Evolutionary conservation across 352 stramenopile genomes (phyloP).

Genomic region (Lagenidium giganteum): DNA sequence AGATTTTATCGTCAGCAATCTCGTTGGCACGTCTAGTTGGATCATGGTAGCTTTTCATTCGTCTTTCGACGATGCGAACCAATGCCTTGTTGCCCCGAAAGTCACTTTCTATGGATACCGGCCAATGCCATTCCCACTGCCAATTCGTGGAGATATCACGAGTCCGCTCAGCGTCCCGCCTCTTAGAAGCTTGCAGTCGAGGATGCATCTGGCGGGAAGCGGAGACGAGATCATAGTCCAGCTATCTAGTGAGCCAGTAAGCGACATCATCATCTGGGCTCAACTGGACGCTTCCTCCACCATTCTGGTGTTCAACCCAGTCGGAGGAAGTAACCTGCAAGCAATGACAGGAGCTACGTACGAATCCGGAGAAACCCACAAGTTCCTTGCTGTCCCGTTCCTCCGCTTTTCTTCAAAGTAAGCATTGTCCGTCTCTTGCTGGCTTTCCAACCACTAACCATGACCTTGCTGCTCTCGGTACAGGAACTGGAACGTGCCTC

Average conservation of each 20-base stretch:
- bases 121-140: conserved; percentile 38
- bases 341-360: conserved; percentile 40
- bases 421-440: background rate
- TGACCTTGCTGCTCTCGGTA: background rate
- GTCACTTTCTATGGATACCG: conserved; percentile 30
- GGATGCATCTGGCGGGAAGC: conserved; percentile 47
- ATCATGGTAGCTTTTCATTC: conserved; percentile 42
- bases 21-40: conserved; percentile 20
- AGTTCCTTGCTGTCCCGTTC: conserved; percentile 30
- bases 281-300: too few relatives aligned
- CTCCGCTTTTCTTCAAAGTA: conserved; percentile 44
- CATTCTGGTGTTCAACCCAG: too few relatives aligned
- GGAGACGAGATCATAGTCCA: conserved; percentile 24
- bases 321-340: too few relatives aligned
- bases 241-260: conserved; percentile 53
- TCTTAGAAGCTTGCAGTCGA: conserved; percentile 30
- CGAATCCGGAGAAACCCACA: conserved; percentile 24
- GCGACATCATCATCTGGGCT: conserved; percentile 35
- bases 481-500: conserved; percentile 51
- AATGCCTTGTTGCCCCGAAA: conserved; percentile 34
- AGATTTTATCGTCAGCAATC: conserved; percentile 17
- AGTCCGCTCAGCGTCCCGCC: conserved; percentile 26
- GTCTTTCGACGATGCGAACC: conserved; percentile 41
- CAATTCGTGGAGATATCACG: conserved; percentile 34
- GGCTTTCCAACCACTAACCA: background rate